A percentile compares a stretch with the other conserved stretches of the same genome.
Conservation (phyloP, 768 basidiomycete genomes). For the Mycena olivaceomarginata region DNA sequence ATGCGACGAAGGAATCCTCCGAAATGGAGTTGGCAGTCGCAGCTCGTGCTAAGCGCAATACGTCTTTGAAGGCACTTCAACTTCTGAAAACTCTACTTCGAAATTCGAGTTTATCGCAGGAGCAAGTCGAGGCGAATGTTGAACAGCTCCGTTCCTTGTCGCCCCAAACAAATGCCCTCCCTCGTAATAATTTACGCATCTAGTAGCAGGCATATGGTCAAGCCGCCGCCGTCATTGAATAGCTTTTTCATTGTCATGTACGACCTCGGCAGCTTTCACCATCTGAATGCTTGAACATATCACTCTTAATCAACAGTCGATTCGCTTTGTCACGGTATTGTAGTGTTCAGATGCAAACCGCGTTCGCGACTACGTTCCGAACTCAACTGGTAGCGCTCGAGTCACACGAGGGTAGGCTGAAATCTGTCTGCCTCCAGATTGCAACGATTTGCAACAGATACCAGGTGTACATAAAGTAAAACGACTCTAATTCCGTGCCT, state of each 20-base stretch:
- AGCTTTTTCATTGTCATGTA: no score
- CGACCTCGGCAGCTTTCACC: no score
- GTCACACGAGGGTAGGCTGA: not conserved
- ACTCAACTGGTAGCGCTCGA: no score
- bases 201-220: not conserved
- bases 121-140: slow-evolving; percentile 3
- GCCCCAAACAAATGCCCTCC: not conserved
- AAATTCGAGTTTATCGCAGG: slow-evolving; percentile 3
- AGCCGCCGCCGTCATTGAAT: no score
- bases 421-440: not conserved
- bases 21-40: slow-evolving; percentile 59
- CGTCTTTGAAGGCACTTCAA: slow-evolving; percentile 62
- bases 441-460: not conserved
- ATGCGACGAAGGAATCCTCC: slow-evolving; percentile 74
- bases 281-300: no score
- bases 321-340: no score
- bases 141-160: slow-evolving; percentile 17
- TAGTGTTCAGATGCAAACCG: no score
- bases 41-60: slow-evolving; percentile 53
- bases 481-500: slow-evolving; percentile 62
- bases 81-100: slow-evolving; percentile 23
- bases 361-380: no score
- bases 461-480: not conserved
- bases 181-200: not conserved
- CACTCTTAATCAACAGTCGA: no score